Evolutionary conservation across 202 grass and related monocot species (phyloP).

Genomic region (Carex arenaria): DNA sequence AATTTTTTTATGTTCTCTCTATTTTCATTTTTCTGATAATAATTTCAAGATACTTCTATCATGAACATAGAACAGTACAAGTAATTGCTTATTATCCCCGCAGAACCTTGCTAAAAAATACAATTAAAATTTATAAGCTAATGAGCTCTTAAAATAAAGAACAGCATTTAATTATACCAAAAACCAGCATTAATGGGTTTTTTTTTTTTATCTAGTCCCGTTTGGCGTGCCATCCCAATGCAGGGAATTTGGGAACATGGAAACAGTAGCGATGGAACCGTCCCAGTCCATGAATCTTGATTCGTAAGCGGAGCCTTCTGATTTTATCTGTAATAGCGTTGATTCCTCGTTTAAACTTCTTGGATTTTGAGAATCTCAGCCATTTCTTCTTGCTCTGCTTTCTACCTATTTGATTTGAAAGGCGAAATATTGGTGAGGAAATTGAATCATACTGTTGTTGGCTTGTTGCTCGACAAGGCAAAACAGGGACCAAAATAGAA

Average conservation of each 20-base stretch:
- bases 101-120: no score
- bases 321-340: constrained; percentile 46
- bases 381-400: constrained; percentile 36
- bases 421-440: not conserved
- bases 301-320: constrained; percentile 41
- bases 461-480: no score
- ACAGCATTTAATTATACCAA: not conserved
- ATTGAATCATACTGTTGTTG: not conserved
- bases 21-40: no score
- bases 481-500: no score
- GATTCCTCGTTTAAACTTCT: constrained; percentile 35
- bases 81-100: no score
- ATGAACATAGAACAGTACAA: no score
- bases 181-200: not conserved
- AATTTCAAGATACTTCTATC: no score
- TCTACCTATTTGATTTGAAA: constrained; percentile 22
- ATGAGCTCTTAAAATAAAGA: not conserved
- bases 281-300: constrained; percentile 50
- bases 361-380: constrained; percentile 37
- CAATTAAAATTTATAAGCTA: not conserved
- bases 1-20: no score
- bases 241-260: constrained; percentile 33
- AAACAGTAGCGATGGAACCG: constrained; percentile 49
- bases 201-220: constrained; percentile 18
- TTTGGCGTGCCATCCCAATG: constrained; percentile 31